Conservation (phyloP, 2,329 filamentous ascomycete genomes). For the Fusarium irregulare region DNA sequence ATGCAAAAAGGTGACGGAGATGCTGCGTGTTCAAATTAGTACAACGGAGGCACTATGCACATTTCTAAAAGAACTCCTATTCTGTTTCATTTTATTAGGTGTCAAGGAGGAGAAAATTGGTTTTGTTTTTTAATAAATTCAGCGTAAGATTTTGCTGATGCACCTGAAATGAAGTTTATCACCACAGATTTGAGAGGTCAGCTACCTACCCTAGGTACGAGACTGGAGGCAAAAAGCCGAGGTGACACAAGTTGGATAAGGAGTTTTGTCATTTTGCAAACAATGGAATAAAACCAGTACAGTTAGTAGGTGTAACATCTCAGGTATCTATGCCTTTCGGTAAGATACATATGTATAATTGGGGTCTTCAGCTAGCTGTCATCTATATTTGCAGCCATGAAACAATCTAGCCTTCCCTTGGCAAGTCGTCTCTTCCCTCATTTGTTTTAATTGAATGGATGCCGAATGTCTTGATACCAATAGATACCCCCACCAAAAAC, state of each 20-base stretch:
- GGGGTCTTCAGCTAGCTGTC: background rate
- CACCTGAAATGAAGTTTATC: background rate
- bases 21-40: background rate
- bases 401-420: background rate
- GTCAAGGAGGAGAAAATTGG: background rate
- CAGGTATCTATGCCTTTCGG: background rate
- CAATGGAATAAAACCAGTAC: background rate
- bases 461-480: constrained; percentile 16
- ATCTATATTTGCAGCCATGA: background rate
- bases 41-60: background rate
- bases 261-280: background rate
- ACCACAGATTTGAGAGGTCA: background rate
- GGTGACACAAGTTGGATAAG: background rate
- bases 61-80: background rate
- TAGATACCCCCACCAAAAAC: constrained; percentile 27
- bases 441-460: constrained; percentile 15
- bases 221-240: background rate
- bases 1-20: background rate
- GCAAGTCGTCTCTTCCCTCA: background rate
- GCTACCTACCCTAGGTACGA: background rate
- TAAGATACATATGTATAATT: background rate
- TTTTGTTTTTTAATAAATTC: background rate
- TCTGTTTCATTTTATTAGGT: background rate
- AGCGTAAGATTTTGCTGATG: background rate
- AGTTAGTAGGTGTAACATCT: background rate